Percentiles rank a stretch among this genome's conserved stretches.
Conservation (phyloP, 75 land plant genomes). For the Selaginella moellendorffii region DNA sequence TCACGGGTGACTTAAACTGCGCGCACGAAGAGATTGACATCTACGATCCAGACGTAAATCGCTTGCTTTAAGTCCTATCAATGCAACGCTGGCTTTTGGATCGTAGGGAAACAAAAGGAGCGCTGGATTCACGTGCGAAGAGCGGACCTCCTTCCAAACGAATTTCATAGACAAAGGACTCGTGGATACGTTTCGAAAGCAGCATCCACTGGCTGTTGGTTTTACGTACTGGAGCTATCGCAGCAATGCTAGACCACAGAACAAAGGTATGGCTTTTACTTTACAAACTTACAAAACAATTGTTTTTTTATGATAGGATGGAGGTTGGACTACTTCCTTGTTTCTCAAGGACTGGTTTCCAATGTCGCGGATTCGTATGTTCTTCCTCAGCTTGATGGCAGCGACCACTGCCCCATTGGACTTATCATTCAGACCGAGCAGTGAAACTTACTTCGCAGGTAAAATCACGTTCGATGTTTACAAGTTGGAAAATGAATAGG, state of each 20-base stretch:
- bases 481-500: no score
- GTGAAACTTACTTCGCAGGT: no score
- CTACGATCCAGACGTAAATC: constrained; percentile 76
- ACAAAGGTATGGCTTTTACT: constrained; percentile 36
- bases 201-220: constrained; percentile 55
- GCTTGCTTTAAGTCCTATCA: not conserved
- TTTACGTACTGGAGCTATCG: constrained; percentile 89
- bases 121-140: constrained; percentile 82
- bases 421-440: no score
- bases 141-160: constrained; percentile 52
- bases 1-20: constrained; percentile 92
- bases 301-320: constrained; percentile 63
- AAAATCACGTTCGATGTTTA: no score
- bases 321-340: constrained; percentile 89
- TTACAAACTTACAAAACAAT: not conserved
- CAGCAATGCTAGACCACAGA: constrained; percentile 52
- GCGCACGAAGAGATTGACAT: constrained; percentile 93
- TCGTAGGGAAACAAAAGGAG: constrained; percentile 68
- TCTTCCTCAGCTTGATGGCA: constrained; percentile 63
- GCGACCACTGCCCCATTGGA: constrained; percentile 93
- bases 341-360: constrained; percentile 45
- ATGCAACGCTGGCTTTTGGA: not conserved
- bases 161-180: constrained; percentile 55
- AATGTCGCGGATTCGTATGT: constrained; percentile 69
- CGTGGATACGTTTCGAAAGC: constrained; percentile 68